Evolutionary conservation across 2,329 filamentous ascomycete genomes (phyloP).

Genomic region (Hymenoscyphus linearis): DNA sequence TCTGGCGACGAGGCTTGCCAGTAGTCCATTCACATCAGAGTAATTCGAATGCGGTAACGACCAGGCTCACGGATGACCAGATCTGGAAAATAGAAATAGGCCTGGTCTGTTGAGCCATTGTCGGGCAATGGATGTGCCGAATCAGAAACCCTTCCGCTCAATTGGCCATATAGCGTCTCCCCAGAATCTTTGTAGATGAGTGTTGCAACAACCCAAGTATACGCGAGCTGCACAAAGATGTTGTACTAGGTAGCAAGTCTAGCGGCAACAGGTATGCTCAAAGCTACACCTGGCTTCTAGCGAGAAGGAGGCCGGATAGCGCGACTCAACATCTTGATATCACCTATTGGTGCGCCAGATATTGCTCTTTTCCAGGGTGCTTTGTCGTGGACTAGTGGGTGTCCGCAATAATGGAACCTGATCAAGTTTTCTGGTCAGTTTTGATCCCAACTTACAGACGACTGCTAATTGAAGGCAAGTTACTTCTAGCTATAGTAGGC

Average conservation of each 20-base stretch:
- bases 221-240: constrained; percentile 26
- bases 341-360: not conserved
- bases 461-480: not conserved
- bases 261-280: constrained; percentile 28
- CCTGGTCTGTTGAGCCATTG: constrained; percentile 17
- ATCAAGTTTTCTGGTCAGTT: not conserved
- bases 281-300: constrained; percentile 19
- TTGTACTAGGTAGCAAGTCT: constrained; percentile 23
- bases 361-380: not conserved
- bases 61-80: constrained; percentile 26
- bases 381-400: not conserved
- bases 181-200: constrained; percentile 24
- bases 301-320: constrained; percentile 28
- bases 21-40: constrained; percentile 30
- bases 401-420: not conserved
- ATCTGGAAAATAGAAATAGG: constrained; percentile 31
- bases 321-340: constrained; percentile 11
- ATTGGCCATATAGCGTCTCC: constrained; percentile 23
- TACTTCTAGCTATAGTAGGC: not conserved
- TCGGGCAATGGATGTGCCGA: constrained; percentile 28
- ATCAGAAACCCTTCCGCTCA: constrained; percentile 26
- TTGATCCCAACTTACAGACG: not conserved
- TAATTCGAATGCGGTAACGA: constrained; percentile 26
- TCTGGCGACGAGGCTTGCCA: constrained; percentile 18
- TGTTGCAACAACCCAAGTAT: constrained; percentile 26